Conservation (phyloP, 208 protist genomes). For the Hexamita inflata region DNA sequence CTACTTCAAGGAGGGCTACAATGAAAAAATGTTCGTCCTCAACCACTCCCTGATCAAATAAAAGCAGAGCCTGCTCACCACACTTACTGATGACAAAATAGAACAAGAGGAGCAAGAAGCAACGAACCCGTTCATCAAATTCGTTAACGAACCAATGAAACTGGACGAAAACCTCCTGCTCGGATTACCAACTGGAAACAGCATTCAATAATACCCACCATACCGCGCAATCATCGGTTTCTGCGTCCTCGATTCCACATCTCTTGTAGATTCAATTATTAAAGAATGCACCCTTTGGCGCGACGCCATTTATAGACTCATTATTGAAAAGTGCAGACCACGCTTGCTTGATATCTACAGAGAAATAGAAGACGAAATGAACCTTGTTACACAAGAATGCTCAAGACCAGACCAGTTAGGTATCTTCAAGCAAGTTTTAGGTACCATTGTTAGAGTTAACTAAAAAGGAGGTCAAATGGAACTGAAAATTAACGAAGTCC, state of each 20-base stretch:
- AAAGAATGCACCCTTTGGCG: slow-evolving; percentile 16
- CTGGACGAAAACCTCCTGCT: neutral
- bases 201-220: neutral
- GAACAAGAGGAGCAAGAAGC: neutral
- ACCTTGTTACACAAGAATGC: neutral
- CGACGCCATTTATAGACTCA: neutral
- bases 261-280: neutral
- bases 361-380: neutral
- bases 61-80: neutral
- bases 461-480: too few species aligned
- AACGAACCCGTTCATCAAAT: neutral
- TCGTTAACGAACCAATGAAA: neutral
- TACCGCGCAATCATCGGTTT: neutral
- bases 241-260: neutral
- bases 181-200: neutral
- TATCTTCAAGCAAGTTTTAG: neutral
- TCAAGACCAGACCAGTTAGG: neutral
- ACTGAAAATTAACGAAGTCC: too few species aligned
- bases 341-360: neutral
- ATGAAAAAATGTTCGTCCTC: neutral
- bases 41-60: neutral
- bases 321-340: slow-evolving; percentile 10
- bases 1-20: neutral
- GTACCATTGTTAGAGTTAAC: too few species aligned
- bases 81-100: neutral